Evolutionary conservation across 495 filamentous ascomycete genomes (phyloP), one percentile per base, ranked within the genome.

Genomic region (Lasiosphaeria ovina): DNA sequence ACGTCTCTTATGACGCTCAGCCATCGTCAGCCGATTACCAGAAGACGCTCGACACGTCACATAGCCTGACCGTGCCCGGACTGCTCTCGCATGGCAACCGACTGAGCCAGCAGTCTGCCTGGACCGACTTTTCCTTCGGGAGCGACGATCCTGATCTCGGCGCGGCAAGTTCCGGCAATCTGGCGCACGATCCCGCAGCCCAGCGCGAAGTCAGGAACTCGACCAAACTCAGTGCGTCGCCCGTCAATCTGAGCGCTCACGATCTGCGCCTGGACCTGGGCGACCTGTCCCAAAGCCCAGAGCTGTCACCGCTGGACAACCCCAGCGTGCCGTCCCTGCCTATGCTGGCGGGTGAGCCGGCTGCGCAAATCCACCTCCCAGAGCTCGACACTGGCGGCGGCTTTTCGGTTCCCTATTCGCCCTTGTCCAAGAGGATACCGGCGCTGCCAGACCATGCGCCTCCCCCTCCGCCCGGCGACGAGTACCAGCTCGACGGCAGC

Each of bases 71-170:
- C 3, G 71, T 80, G 9, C 79, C 79, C 35, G 72, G 70, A 45
- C 73, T 77, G 36, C 72, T 77, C 6, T 69, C 72, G 7, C 78
- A 77, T 6, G 69, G 70, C 52, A 78, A 81, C 60, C 76, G 80
- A n/a, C 64, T 72, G 24, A 84, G 81, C 58, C 75, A 79, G 36
- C 72, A 76, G 32, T 81, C 81, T 11, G 69, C 75, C 12, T 84
- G 81, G 81, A 84, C 81, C n/a, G 80, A 84, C 69, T 79, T 78
- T 58, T 81, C 81, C 1, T 71, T 84, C 47, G 79, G 78, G 12
- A 80, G 78, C 45, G 77, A 80, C 40, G 71, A 76, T 31, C 69
- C 57, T n/a, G 65, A 73, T 34, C 59, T 59, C 34, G 65, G 40
- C 48, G 55, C 55, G 45, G 60, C 61, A 44, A 60, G 60, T 54